Evolutionary conservation across 192 early-diverging fungal genomes (phyloP).

Genomic region (Backusella psychrophila): DNA sequence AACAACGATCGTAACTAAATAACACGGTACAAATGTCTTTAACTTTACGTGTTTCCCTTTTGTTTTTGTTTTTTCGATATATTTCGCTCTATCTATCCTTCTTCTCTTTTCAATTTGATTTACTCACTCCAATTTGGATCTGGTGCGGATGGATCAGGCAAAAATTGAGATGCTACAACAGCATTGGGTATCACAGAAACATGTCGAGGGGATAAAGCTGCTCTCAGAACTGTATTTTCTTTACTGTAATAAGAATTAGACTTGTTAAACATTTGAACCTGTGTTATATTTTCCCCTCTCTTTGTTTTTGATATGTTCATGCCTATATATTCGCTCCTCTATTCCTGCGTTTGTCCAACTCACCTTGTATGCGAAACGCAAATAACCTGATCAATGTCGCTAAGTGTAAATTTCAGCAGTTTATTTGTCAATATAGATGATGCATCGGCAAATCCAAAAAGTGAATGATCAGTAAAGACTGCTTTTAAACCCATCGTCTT

Average conservation of each 20-base stretch:
- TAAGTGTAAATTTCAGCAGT: conserved; percentile 92
- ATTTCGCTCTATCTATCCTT: neutral
- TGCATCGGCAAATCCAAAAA: conserved; percentile 96
- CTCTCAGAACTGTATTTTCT: conserved; percentile 97
- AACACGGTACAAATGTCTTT: neutral
- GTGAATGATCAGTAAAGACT: conserved; percentile 95
- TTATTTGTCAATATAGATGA: conserved; percentile 95
- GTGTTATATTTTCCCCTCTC: neutral
- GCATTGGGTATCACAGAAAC: conserved; percentile 98
- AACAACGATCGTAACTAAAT: conserved; percentile 88
- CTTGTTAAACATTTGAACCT: neutral
- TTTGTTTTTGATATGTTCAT: neutral
- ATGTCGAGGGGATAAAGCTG: conserved; percentile 81
- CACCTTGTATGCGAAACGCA: conserved; percentile 97
- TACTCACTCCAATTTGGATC: conserved; percentile 74
- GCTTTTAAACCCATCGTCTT: conserved; percentile 93
- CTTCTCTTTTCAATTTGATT: neutral
- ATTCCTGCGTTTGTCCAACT: neutral
- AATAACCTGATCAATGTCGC: conserved; percentile 96
- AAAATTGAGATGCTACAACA: conserved; percentile 90
- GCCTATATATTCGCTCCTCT: neutral
- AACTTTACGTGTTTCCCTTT: neutral
- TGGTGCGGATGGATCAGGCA: conserved; percentile 72
- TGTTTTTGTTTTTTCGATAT: no score
- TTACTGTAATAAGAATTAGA: conserved; percentile 58